Evolutionary conservation across 1,284 basidiomycete genomes (phyloP), one percentile per base, ranked within the genome.

Genomic region (Boletus austroedulis): DNA sequence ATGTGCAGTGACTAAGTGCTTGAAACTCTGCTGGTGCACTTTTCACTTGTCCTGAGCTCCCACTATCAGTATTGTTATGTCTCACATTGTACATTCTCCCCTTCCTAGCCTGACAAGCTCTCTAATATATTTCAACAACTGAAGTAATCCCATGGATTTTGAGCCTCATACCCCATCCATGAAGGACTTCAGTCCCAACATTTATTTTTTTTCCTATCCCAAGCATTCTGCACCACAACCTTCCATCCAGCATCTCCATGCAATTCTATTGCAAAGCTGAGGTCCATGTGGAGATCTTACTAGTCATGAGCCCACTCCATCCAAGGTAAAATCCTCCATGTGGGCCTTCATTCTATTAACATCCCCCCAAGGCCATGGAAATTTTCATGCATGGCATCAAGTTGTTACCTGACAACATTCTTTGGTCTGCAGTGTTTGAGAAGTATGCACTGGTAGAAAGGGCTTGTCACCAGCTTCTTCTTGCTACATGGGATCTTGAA

Each of bases 401-500:
- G 15, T 12, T 17, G 23, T 19, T 55, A 9, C 47, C 54, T 5
- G 43, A 49, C 11, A 5, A 49, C 6, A 11, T 55, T 21, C 46
- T 55, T 21, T 31, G 21, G 32, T 43, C 55, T 47, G 55, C 50
- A 7, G 19, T 57, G 44, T 9, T 41, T 6, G 55, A 8, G 21
- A 53, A 52, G 44, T 52, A 32, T 52, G 55, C 50, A 15, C 3
- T 17, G 17, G 44, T 44, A 24, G 55, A 57, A 17, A 52, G 34
- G 34, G 47, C 50, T 32, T 21, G 29, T 21, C 34, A 52, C 28
- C 50, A 26, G 11, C 44, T 52, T 1, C 55, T 57, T 23, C 14
- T 57, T 0, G 49, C 55, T 23, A 36, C 19, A 10, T 44, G 56
- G 56, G 50, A 57, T n/a, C 36, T 57, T 1, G 31, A 57, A 49